phyloP scores from a whole-genome alignment of 306 rosid genomes.

The Abrus precatorius region DNA sequence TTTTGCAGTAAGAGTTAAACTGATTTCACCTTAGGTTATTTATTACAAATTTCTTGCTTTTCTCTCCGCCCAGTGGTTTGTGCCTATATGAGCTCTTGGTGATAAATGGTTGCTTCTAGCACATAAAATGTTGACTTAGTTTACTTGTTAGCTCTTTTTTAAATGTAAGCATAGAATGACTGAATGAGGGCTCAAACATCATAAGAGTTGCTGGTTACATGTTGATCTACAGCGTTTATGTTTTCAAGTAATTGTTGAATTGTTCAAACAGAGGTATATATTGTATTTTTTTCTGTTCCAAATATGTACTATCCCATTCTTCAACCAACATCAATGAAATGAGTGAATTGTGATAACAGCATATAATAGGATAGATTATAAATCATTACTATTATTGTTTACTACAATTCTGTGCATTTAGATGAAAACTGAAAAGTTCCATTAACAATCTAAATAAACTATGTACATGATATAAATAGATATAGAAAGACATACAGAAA shows the following conservation, averaged over 20 bases:
- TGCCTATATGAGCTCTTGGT: too few species aligned
- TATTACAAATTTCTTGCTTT: too few species aligned
- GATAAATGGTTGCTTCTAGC: too few species aligned
- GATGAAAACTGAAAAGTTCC: background rate
- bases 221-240: too few species aligned
- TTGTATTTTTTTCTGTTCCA: conserved; percentile 7
- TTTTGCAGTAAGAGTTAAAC: too few species aligned
- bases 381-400: conserved; percentile 1
- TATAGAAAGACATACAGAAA: conserved; percentile 3
- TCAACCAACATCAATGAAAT: conserved; percentile 3
- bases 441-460: background rate
- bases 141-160: too few species aligned
- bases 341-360: background rate
- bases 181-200: too few species aligned
- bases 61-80: too few species aligned
- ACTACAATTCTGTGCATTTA: background rate
- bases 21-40: too few species aligned
- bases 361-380: background rate
- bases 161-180: too few species aligned
- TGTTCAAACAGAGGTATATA: background rate
- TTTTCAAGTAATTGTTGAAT: background rate
- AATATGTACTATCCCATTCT: background rate
- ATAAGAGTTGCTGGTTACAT: too few species aligned
- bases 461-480: background rate
- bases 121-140: too few species aligned